phyloP scores from a whole-genome alignment of 306 rosid species.

The Rosa multiflora region DNA sequence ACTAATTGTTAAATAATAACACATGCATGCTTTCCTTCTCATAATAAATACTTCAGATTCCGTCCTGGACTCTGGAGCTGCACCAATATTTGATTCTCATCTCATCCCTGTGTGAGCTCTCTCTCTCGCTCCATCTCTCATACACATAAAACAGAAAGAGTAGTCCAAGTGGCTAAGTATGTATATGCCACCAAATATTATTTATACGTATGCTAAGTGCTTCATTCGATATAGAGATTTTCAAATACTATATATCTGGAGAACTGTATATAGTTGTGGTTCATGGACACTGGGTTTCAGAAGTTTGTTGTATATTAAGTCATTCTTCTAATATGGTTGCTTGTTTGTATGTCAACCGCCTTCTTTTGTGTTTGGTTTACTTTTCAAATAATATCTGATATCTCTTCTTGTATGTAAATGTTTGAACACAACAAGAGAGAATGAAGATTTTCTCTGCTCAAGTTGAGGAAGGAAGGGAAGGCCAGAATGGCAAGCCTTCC shows the following conservation, averaged over 20 bases:
- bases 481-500: conserved; percentile 59
- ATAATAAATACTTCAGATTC: not conserved
- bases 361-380: not conserved
- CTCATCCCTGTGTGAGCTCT: not conserved
- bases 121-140: not conserved
- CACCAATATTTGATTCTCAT: not conserved
- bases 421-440: conserved; percentile 24
- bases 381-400: not conserved
- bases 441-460: conserved; percentile 61
- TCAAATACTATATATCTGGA: not conserved
- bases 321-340: not conserved
- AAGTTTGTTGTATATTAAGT: not conserved
- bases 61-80: not conserved
- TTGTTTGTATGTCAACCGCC: not conserved
- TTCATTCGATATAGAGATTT: not conserved
- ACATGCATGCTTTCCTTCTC: not conserved
- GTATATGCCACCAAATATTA: not conserved
- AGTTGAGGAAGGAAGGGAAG: conserved; percentile 82
- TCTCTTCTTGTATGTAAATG: not conserved
- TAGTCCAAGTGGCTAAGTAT: not conserved
- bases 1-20: not conserved
- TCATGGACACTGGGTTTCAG: not conserved
- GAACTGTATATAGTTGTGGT: not conserved
- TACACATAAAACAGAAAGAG: not conserved
- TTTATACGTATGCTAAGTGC: not conserved